Conservation (phyloP, 2,329 filamentous ascomycete genomes). For the Trichoderma brevicompactum region DNA sequence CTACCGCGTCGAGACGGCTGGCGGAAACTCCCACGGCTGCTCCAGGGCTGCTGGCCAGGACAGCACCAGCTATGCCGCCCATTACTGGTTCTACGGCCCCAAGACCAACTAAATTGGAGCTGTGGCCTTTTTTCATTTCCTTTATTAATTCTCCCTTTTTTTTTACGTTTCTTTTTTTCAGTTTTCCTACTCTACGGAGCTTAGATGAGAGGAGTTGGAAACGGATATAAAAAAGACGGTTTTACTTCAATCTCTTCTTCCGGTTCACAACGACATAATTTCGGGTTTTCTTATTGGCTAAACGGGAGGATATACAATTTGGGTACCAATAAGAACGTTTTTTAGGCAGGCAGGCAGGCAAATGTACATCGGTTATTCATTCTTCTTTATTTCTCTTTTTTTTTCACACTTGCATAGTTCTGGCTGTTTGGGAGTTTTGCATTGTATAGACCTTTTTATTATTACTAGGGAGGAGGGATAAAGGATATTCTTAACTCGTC, state of each 20-base stretch:
- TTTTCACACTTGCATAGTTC: background rate
- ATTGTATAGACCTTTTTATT: background rate
- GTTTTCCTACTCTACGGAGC: background rate
- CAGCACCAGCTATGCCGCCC: constrained; percentile 60
- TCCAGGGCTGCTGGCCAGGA: constrained; percentile 44
- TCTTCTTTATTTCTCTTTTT: background rate
- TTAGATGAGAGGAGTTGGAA: constrained; percentile 8
- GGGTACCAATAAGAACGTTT: constrained; percentile 1
- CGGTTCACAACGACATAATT: background rate
- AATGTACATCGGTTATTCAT: background rate
- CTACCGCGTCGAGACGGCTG: constrained; percentile 61
- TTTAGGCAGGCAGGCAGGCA: background rate
- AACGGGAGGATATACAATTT: background rate
- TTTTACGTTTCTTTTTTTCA: background rate
- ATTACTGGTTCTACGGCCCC: constrained; percentile 61
- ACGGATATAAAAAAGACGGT: background rate
- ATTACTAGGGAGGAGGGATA: too few relatives aligned
- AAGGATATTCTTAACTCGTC: background rate
- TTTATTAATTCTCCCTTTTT: background rate
- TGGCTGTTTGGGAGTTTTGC: constrained; percentile 1
- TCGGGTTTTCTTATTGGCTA: background rate
- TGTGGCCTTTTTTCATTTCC: background rate
- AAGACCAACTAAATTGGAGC: constrained; percentile 10
- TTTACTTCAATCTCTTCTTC: background rate
- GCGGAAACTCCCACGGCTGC: constrained; percentile 54